phyloP scores from a whole-genome alignment of 768 basidiomycete species.

The Tricholoma flavovirens region DNA sequence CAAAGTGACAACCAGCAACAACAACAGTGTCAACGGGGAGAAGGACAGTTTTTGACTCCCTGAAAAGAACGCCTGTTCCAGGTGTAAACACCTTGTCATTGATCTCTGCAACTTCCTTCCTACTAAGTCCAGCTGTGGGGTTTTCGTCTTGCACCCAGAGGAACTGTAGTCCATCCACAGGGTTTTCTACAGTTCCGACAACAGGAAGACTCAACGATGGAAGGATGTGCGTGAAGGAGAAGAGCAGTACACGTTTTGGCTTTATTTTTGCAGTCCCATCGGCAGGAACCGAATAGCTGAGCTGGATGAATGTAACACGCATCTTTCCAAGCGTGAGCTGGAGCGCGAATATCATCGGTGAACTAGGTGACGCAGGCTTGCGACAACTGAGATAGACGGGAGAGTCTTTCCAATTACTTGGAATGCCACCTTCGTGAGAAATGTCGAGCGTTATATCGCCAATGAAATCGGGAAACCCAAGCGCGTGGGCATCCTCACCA shows the following conservation, averaged over 20 bases:
- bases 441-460: not conserved
- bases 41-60: not conserved
- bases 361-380: not conserved
- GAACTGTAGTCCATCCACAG: not conserved
- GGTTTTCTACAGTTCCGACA: not conserved
- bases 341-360: not conserved
- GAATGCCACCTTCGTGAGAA: not conserved
- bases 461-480: not conserved
- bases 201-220: not conserved
- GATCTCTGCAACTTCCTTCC: not conserved
- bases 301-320: not conserved
- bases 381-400: not conserved
- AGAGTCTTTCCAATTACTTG: not conserved
- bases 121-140: not conserved
- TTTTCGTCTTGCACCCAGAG: not conserved
- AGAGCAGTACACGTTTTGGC: not conserved
- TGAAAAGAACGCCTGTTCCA: not conserved
- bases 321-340: not conserved
- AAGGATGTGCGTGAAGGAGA: not conserved
- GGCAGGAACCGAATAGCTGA: not conserved
- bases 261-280: not conserved
- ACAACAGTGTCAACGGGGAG: not conserved
- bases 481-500: not conserved
- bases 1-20: not conserved
- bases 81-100: not conserved